phyloP scores from a whole-genome alignment of 2,329 filamentous ascomycete genomes.

The Pseudogymnoascus sp. region DNA sequence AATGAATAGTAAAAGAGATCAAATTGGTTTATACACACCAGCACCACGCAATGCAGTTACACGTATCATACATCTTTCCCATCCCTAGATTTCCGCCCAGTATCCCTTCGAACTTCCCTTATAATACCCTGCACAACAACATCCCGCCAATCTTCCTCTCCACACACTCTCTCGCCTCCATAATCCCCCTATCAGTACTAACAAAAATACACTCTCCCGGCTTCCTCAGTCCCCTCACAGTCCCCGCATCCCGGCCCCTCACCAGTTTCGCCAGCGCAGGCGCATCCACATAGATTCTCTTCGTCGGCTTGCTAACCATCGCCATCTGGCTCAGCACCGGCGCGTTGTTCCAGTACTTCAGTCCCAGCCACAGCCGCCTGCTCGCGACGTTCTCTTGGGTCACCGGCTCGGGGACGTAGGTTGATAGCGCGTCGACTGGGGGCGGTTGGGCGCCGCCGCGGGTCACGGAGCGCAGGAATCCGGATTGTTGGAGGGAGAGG shows the following conservation, averaged over 20 bases:
- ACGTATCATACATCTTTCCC: not conserved
- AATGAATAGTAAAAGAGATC: not conserved
- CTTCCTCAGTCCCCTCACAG: constrained; percentile 55
- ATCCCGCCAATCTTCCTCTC: constrained; percentile 61
- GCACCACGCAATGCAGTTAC: not conserved
- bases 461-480: constrained; percentile 60
- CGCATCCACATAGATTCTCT: constrained; percentile 54
- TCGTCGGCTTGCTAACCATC: constrained; percentile 59
- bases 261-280: constrained; percentile 48
- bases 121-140: constrained; percentile 54
- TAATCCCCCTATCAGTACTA: constrained; percentile 56
- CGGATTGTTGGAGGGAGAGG: constrained; percentile 58
- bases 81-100: not conserved
- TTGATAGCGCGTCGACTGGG: constrained; percentile 38
- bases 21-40: not conserved
- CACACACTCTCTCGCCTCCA: constrained; percentile 63
- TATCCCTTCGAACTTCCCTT: constrained; percentile 17
- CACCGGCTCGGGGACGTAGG: constrained; percentile 40
- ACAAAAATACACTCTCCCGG: constrained; percentile 64
- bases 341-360: constrained; percentile 68
- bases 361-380: constrained; percentile 58
- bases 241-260: constrained; percentile 47
- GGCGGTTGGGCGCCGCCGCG: constrained; percentile 53
- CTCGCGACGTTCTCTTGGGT: constrained; percentile 52
- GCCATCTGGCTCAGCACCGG: constrained; percentile 57